These are phyloP conservation scores for Apiotrichum gracile DNA, from an alignment of 1,284 basidiomycete genomes.

Conservation along the genomic window DNA sequence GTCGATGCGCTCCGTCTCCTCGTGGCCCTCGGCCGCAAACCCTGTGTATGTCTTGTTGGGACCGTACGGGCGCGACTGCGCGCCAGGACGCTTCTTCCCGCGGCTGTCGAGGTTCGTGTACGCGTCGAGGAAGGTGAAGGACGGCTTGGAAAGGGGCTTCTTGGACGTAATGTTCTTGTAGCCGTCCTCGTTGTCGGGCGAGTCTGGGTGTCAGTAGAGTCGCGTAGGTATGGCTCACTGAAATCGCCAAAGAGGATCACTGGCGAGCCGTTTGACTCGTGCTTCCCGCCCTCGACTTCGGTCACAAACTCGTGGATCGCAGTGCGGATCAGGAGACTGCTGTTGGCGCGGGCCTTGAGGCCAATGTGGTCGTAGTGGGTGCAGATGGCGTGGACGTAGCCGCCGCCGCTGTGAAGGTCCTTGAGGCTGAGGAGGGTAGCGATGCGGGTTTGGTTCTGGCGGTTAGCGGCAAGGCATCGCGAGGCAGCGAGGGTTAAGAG, in stretches of 20 bases:
- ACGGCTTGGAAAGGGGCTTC: conserved; percentile 18
- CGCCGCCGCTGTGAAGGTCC: neutral
- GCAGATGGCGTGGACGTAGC: conserved; percentile 38
- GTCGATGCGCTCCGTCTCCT: conserved; percentile 31
- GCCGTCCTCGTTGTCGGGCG: conserved; percentile 37
- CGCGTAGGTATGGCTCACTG: conserved; percentile 23
- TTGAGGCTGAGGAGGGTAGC: conserved; percentile 38
- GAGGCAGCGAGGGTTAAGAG: too few species aligned
- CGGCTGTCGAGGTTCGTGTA: conserved; percentile 23
- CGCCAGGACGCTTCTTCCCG: neutral
- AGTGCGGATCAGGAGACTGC: conserved; percentile 36
- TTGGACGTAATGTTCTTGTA: conserved; percentile 40
- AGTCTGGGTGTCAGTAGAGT: conserved; percentile 25
- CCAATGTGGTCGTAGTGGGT: conserved; percentile 46
- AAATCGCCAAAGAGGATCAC: conserved; percentile 43
- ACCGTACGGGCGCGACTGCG: conserved; percentile 31
- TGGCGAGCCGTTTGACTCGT: conserved; percentile 1
- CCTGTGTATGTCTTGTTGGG: conserved; percentile 35
- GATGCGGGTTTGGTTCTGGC: conserved; percentile 36
- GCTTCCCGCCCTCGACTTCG: conserved; percentile 13
- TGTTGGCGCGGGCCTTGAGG: conserved; percentile 28
- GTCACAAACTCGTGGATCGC: conserved; percentile 29
- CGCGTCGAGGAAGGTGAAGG: conserved; percentile 34
- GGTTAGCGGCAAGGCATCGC: too few species aligned
- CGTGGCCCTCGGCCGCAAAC: conserved; percentile 26